These are phyloP conservation scores for Metschnikowia orientalis DNA, from an alignment of 805 yeast species.

Conservation along the genomic window DNA sequence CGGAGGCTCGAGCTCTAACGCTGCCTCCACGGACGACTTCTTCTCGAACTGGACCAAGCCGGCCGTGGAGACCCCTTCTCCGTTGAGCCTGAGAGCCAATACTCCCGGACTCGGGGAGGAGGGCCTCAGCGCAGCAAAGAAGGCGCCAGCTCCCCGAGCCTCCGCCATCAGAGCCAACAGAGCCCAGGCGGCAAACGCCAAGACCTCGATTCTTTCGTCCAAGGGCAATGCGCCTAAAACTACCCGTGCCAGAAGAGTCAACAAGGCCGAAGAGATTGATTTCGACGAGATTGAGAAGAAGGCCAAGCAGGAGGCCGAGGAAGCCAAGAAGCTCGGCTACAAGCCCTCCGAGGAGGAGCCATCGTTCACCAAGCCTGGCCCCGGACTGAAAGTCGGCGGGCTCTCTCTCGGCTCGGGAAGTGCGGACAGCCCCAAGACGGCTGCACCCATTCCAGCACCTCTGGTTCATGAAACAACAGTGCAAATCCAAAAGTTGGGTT, in stretches of 20 bases:
- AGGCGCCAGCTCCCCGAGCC: slow-evolving; percentile 21
- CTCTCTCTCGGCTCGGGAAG: slow-evolving; percentile 11
- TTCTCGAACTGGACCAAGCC: slow-evolving; percentile 91
- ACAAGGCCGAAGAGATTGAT: slow-evolving; percentile 51
- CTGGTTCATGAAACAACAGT: slow-evolving; percentile 54
- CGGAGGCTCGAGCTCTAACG: slow-evolving; percentile 31
- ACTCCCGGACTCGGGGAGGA: slow-evolving; percentile 44
- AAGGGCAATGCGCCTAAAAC: slow-evolving; percentile 50
- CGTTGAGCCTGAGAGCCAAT: slow-evolving; percentile 41
- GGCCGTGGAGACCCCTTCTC: slow-evolving; percentile 48
- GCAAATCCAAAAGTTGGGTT: slow-evolving; percentile 77
- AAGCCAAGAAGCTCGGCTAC: slow-evolving; percentile 52
- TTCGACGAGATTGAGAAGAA: slow-evolving; percentile 64
- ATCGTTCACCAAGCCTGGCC: slow-evolving; percentile 4
- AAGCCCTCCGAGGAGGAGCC: slow-evolving; percentile 32
- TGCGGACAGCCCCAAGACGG: slow-evolving; percentile 2
- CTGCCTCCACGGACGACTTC: slow-evolving; percentile 70
- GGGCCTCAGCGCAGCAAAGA: slow-evolving; percentile 13
- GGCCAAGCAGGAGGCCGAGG: slow-evolving; percentile 79
- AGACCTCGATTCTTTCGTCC: slow-evolving; percentile 40
- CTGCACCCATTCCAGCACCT: slow-evolving; percentile 10
- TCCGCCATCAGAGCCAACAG: slow-evolving; percentile 25
- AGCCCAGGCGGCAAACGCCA: slow-evolving; percentile 26
- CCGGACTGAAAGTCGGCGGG: slow-evolving; percentile 3
- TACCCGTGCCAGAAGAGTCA: slow-evolving; percentile 49